Percentiles rank a stretch among this genome's conserved stretches.
Conservation (phyloP, 148 eudicot species). For the Arctostaphylos glauca region DNA sequence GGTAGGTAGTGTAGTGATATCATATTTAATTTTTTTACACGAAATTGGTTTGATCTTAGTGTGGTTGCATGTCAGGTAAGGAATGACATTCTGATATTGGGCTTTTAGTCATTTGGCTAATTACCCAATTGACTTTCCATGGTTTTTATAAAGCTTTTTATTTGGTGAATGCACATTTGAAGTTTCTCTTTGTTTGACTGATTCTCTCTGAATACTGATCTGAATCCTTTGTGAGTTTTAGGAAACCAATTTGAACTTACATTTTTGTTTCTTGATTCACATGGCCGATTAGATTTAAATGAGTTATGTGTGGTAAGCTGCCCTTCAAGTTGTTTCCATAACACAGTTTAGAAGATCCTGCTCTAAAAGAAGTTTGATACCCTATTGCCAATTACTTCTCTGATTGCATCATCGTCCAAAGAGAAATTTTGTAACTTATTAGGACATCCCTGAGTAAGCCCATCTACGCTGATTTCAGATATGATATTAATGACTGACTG, state of each 20-base stretch:
- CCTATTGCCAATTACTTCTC: neutral
- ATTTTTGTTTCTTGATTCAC: neutral
- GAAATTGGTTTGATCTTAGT: neutral
- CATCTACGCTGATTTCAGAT: neutral
- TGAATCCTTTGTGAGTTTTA: neutral
- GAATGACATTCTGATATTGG: slow-evolving; percentile 4
- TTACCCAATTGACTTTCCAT: neutral
- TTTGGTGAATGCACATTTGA: neutral
- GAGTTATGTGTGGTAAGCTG: neutral
- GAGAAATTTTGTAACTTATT: neutral
- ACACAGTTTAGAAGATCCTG: neutral
- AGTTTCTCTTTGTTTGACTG: neutral
- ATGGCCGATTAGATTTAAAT: neutral
- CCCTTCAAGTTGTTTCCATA: neutral
- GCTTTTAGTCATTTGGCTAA: neutral
- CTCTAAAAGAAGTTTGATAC: neutral
- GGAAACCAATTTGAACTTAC: neutral
- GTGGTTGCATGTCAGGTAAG: neutral
- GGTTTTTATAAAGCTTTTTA: neutral
- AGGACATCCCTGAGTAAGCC: neutral
- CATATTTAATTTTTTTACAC: neutral
- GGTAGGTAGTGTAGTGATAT: slow-evolving; percentile 22
- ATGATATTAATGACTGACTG: neutral
- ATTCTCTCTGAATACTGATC: neutral
- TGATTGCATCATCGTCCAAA: neutral